Conservation (phyloP, 2,329 filamentous ascomycete genomes). For the Arthrobotrys conoides region DNA sequence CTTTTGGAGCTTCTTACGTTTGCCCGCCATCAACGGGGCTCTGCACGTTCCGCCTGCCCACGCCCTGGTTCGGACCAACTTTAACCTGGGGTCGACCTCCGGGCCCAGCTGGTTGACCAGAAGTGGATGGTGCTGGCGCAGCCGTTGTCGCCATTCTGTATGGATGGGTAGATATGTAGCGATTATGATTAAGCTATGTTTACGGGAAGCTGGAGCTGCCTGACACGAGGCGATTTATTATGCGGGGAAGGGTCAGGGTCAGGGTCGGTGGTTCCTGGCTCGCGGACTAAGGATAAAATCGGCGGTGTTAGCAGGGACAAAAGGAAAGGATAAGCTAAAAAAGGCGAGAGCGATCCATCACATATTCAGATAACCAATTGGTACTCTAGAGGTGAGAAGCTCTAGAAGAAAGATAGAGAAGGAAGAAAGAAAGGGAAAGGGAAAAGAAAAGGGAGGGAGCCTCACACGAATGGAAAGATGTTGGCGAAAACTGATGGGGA, state of each 20-base stretch:
- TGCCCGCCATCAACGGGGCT: conserved; percentile 55
- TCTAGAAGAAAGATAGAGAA: background rate
- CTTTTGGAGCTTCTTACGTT: conserved; percentile 36
- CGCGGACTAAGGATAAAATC: conserved; percentile 46
- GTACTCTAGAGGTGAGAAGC: background rate
- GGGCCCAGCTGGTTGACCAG: conserved; percentile 53
- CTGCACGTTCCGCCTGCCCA: conserved; percentile 54
- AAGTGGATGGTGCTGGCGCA: conserved; percentile 53
- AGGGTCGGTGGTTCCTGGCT: conserved; percentile 38
- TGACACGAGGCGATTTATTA: background rate
- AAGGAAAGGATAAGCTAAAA: background rate
- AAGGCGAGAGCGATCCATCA: background rate
- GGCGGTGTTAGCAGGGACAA: conserved; percentile 13
- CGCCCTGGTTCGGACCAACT: conserved; percentile 51
- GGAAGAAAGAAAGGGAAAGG: background rate
- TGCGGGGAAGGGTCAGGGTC: conserved; percentile 14
- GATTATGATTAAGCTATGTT: conserved; percentile 10
- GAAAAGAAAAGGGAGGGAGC: background rate
- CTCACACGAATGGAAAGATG: conserved; percentile 2
- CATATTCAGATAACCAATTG: conserved; percentile 7
- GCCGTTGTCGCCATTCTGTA: conserved; percentile 58
- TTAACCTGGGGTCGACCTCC: conserved; percentile 57
- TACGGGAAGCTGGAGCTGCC: conserved; percentile 14
- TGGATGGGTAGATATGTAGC: conserved; percentile 5
- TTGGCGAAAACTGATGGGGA: conserved; percentile 12